A percentile compares a stretch with the other conserved stretches of the same genome.
Evolutionary conservation across 1,139 yeast species (phyloP).

Genomic region (Sugiyamaella neomexicana): DNA sequence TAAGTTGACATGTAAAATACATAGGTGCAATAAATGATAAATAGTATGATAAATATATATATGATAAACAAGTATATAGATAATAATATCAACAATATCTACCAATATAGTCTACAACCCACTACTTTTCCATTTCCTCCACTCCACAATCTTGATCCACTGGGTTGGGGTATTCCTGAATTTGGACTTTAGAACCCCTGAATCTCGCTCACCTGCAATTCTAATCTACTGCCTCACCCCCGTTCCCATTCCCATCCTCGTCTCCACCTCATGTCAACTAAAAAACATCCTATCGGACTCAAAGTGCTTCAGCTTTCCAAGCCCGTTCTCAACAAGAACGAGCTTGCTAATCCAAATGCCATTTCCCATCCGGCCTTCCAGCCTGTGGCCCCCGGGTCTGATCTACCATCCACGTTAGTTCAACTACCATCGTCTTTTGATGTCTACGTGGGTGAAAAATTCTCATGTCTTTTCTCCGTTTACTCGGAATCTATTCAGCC

Average conservation of each 20-base stretch:
- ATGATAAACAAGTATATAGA: too few species aligned
- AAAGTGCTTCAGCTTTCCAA: background rate
- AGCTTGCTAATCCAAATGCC: slow-evolving; percentile 12
- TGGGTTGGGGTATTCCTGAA: too few species aligned
- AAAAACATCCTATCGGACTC: slow-evolving; percentile 5
- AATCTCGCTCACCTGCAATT: background rate
- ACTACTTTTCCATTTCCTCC: too few species aligned
- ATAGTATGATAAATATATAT: too few species aligned
- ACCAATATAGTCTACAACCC: too few species aligned
- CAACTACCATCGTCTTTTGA: slow-evolving; percentile 31
- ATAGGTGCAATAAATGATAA: too few species aligned
- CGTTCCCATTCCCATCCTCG: slow-evolving; percentile 8
- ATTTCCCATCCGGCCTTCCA: background rate
- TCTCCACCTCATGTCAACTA: slow-evolving; percentile 1
- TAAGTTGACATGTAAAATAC: too few species aligned
- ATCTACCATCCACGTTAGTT: slow-evolving; percentile 24
- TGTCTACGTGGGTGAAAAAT: slow-evolving; percentile 38
- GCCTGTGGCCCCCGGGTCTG: slow-evolving; percentile 2
- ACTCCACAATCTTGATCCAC: too few species aligned
- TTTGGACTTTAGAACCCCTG: too few species aligned
- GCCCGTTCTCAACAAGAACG: slow-evolving; percentile 23
- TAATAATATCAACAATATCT: too few species aligned
- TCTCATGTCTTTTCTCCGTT: slow-evolving; percentile 32
- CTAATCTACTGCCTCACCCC: too few species aligned
- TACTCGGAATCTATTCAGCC: slow-evolving; percentile 21